Evolutionary conservation across 257 asterid genomes (phyloP), one percentile per base, ranked within the genome.

Genomic region (Nicotiana knightiana): DNA sequence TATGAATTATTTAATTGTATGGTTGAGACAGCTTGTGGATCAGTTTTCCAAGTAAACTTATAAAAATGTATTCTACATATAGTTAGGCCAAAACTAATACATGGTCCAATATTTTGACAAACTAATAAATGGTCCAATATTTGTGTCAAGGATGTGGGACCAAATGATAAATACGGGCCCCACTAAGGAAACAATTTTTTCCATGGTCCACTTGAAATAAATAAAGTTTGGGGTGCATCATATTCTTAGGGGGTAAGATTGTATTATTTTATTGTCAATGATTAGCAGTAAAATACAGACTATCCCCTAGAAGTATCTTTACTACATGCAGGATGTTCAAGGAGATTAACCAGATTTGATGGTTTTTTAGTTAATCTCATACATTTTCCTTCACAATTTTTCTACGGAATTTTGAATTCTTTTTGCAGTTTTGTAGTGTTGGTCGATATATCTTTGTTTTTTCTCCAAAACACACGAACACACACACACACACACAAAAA

Each of bases 241-340:
- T 61, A 75, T 51, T 26, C 26, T 26, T 48, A 51, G 53, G 37
- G 79, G 63, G 26, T 6, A 73, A 46, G 79, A 30, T 71, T 5
- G 79, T 58, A 75, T 75, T 75, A 75, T 48, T 75, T 26, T 75
- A 75, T 48, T 75, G 43, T 75, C 63, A 75, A 75, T 75, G 63
- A 75, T 75, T 75, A 75, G 28, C 63, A 26, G 63, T 75, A 75
- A 75, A 75, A 75, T 75, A 39, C 79, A 48, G 79, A 75, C 79
- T 73, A 35, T 15, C 71, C 9, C 30, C 46, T 32, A 35, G 21
- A 15, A 15, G 32, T 5, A 46, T 24, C 30, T 37, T 2, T 67
- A 33, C 28, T 33, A 11, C 33, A 65, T 18, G 0, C 51, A 0
- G 1, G 10, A 62, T 62, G 35, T 5, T 62, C 35, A 10, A 62